Conservation (phyloP, 495 filamentous ascomycete species). For the Niebla homalea region DNA sequence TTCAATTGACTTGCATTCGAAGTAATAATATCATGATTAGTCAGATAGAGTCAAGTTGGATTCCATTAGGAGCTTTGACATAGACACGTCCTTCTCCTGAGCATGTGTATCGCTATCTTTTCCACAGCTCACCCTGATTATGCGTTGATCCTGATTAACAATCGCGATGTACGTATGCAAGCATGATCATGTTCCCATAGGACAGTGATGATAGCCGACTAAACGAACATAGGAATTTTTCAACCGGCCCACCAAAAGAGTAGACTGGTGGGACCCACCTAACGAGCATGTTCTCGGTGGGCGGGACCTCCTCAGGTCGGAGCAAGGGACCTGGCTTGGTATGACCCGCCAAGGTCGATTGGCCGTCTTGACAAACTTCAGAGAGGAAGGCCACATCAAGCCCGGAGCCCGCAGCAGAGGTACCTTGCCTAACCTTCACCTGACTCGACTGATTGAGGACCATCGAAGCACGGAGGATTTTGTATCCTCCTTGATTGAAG, state of each 20-base stretch:
- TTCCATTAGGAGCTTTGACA: no score
- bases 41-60: no score
- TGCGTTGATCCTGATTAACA: conserved; percentile 78
- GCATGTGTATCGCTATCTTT: conserved; percentile 86
- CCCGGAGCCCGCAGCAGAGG: conserved; percentile 59
- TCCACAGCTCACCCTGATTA: conserved; percentile 87
- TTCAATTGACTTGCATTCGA: no score
- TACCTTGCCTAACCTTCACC: conserved; percentile 73
- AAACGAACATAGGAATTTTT: conserved; percentile 57
- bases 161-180: conserved; percentile 73
- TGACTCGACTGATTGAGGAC: conserved; percentile 34
- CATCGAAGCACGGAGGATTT: conserved; percentile 43
- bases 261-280: conserved; percentile 67
- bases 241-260: conserved; percentile 68
- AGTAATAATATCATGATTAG: no score
- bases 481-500: conserved; percentile 52
- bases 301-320: conserved; percentile 50
- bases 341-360: conserved; percentile 73
- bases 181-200: no score
- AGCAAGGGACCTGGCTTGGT: conserved; percentile 85
- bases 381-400: conserved; percentile 53
- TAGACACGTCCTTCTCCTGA: conserved; percentile 6
- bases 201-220: conserved; percentile 3
- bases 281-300: conserved; percentile 50
- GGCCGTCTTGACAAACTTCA: conserved; percentile 89